These are phyloP conservation scores for Baorangia bicolor DNA, from an alignment of 768 basidiomycete species.

Conservation along the genomic window DNA sequence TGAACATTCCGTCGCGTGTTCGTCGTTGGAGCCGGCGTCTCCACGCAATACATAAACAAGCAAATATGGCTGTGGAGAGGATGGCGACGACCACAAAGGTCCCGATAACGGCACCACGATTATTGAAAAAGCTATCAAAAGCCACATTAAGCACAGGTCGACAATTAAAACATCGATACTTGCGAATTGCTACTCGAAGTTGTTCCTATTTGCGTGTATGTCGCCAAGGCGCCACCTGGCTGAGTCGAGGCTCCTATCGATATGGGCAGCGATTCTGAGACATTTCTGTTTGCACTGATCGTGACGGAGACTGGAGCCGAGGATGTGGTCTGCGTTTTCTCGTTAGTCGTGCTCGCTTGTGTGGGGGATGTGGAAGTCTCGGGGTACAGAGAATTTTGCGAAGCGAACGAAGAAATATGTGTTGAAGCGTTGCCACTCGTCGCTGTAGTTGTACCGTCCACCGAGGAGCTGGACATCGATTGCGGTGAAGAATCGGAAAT, in stretches of 20 bases:
- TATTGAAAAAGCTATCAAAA: constrained; percentile 54
- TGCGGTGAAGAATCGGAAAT: constrained; percentile 2
- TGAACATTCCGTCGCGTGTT: constrained; percentile 37
- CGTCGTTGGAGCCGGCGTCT: constrained; percentile 41
- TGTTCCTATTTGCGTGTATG: constrained; percentile 43
- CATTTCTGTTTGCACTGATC: constrained; percentile 39
- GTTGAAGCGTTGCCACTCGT: not conserved
- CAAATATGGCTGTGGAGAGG: constrained; percentile 43
- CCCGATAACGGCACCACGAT: constrained; percentile 68
- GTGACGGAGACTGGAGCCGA: constrained; percentile 35
- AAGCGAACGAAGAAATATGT: not conserved
- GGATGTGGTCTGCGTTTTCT: constrained; percentile 42
- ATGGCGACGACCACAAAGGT: constrained; percentile 72
- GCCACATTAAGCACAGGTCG: not conserved
- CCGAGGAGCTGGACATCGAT: not conserved
- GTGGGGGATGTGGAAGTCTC: constrained; percentile 14
- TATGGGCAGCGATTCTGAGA: constrained; percentile 44
- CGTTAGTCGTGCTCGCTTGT: constrained; percentile 41
- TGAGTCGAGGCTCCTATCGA: constrained; percentile 45
- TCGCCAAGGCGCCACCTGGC: constrained; percentile 44
- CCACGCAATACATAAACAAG: constrained; percentile 40
- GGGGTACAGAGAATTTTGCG: not conserved
- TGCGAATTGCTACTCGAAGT: constrained; percentile 24
- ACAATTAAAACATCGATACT: constrained; percentile 9
- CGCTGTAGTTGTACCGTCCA: not conserved